Evolutionary conservation across 495 filamentous ascomycete species (phyloP).

Genomic region (Rhypophila decipiens): DNA sequence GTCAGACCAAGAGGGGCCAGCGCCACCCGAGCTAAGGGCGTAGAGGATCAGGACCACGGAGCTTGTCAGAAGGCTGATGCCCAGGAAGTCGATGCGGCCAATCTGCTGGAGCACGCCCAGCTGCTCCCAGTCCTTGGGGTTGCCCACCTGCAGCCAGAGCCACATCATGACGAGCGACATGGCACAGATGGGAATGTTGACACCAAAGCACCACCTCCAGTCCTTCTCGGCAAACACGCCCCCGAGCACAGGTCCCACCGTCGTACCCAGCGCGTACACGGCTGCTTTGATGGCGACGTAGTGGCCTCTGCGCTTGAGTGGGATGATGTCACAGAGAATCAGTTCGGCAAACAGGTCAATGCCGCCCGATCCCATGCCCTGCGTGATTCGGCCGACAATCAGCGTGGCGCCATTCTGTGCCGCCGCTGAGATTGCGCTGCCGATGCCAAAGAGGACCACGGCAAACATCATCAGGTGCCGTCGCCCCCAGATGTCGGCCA

Average conservation of each 20-base stretch:
- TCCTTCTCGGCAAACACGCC: constrained; percentile 59
- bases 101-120: constrained; percentile 7
- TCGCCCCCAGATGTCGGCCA: constrained; percentile 48
- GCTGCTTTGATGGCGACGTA: constrained; percentile 53
- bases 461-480: constrained; percentile 37
- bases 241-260: constrained; percentile 67
- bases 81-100: constrained; percentile 21
- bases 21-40: constrained; percentile 24
- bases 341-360: constrained; percentile 33
- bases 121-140: constrained; percentile 3
- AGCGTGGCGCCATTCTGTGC: constrained; percentile 48
- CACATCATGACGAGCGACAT: constrained; percentile 20
- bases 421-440: constrained; percentile 35
- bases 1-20: constrained; percentile 17
- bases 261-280: constrained; percentile 68
- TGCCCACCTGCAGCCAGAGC: constrained; percentile 23
- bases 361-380: constrained; percentile 81
- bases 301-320: constrained; percentile 57
- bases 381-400: constrained; percentile 66
- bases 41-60: constrained; percentile 27
- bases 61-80: constrained; percentile 23
- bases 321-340: constrained; percentile 63
- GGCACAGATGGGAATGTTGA: constrained; percentile 24
- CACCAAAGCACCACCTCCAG: constrained; percentile 23
- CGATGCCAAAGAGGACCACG: constrained; percentile 34